A percentile compares a stretch with the other conserved stretches of the same genome.
Conservation (phyloP, 1,284 basidiomycete species). For the Trichosporon asahii region DNA sequence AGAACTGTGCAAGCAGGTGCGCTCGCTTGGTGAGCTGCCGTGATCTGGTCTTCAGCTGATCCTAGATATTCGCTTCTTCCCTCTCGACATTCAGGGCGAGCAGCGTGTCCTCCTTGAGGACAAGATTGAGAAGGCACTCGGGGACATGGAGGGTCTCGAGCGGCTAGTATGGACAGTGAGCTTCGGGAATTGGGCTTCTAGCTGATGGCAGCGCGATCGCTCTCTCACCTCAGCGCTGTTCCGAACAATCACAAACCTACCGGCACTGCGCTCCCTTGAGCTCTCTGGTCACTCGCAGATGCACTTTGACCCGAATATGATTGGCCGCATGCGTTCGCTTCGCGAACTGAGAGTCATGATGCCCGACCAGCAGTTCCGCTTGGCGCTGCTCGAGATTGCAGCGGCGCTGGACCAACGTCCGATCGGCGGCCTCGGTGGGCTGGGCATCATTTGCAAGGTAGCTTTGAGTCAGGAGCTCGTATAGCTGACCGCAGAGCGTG, state of each 20-base stretch:
- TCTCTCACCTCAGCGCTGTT: conserved; percentile 40
- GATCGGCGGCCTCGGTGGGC: conserved; percentile 33
- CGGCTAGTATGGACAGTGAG: conserved; percentile 49
- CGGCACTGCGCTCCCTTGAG: conserved; percentile 36
- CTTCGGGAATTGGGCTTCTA: not conserved
- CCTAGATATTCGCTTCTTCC: conserved; percentile 48
- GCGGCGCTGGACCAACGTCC: conserved; percentile 25
- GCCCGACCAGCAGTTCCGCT: conserved; percentile 40
- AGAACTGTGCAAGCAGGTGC: conserved; percentile 38
- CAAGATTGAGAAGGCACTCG: conserved; percentile 32
- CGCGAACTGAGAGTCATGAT: conserved; percentile 48
- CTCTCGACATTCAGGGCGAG: conserved; percentile 38
- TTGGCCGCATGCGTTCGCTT: conserved; percentile 32
- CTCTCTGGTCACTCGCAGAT: conserved; percentile 45
- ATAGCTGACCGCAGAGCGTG: not conserved
- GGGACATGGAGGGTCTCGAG: conserved; percentile 39
- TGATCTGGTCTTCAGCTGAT: no score
- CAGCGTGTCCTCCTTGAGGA: conserved; percentile 38
- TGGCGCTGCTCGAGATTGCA: conserved; percentile 29
- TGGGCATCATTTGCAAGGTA: conserved; percentile 44
- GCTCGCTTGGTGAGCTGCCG: conserved; percentile 39
- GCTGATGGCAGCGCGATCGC: conserved; percentile 40
- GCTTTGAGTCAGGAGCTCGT: conserved; percentile 2
- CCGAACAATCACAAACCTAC: conserved; percentile 31
- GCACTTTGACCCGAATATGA: conserved; percentile 38